Percentiles rank a stretch among this genome's conserved stretches.
phyloP scores from a whole-genome alignment of 139 green algal genomes.

The Closterium sp. region DNA sequence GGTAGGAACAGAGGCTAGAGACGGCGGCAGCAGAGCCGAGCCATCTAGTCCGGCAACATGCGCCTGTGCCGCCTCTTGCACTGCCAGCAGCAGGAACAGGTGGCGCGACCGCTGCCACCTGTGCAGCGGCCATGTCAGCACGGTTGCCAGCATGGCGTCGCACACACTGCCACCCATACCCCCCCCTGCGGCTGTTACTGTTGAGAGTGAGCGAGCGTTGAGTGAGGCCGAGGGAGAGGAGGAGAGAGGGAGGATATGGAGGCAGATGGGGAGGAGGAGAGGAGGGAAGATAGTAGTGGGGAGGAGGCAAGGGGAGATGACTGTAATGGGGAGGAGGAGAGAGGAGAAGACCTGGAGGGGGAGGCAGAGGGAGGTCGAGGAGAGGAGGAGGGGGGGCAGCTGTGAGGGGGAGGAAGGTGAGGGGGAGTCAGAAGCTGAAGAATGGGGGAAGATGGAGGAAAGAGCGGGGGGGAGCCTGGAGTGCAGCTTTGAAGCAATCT shows the following conservation, averaged over 20 bases:
- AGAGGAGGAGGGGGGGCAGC: too few species aligned
- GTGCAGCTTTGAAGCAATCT: background rate
- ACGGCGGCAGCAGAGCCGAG: background rate
- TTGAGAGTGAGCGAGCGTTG: background rate
- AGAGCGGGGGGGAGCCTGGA: background rate
- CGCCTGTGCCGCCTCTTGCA: background rate
- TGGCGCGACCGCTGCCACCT: background rate
- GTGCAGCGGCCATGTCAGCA: constrained; percentile 17
- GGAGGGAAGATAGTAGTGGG: background rate
- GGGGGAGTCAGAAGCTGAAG: background rate
- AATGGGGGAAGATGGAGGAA: background rate
- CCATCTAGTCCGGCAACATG: background rate
- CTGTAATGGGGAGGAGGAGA: background rate
- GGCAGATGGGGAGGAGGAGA: background rate
- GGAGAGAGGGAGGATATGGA: background rate
- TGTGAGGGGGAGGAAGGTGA: background rate
- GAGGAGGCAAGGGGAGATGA: background rate
- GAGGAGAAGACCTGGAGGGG: background rate
- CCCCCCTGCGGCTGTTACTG: background rate
- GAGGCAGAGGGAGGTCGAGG: background rate
- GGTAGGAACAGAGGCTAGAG: background rate
- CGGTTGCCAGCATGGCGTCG: background rate
- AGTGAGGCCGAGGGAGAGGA: background rate
- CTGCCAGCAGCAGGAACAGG: constrained; percentile 2
- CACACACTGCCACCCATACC: constrained; percentile 3